A percentile compares a stretch with the other conserved stretches of the same genome.
phyloP scores from a whole-genome alignment of 345 rosid species.

The Orychophragmus violaceus region DNA sequence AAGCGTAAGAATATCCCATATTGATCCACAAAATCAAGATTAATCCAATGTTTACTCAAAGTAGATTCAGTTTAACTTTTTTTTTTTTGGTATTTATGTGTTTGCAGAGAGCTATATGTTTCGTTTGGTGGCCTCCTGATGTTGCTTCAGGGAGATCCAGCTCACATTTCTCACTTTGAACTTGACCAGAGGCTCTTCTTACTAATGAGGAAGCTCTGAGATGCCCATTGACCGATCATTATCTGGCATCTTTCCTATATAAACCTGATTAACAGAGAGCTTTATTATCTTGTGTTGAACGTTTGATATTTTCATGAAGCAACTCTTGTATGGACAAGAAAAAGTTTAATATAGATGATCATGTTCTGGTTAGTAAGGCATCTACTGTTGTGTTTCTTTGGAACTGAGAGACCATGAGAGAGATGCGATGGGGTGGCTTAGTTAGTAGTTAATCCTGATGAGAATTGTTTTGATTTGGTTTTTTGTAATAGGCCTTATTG shows the following conservation, averaged over 20 bases:
- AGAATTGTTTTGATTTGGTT: neutral
- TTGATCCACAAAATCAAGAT: neutral
- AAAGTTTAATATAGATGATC: neutral
- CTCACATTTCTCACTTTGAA: constrained; percentile 59
- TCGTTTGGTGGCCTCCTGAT: constrained; percentile 83
- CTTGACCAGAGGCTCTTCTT: constrained; percentile 81
- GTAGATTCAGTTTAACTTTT: neutral
- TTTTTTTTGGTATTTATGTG: neutral
- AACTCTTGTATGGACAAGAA: neutral
- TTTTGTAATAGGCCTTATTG: neutral
- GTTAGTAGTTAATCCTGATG: too few species aligned
- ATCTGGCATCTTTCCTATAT: neutral
- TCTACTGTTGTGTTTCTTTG: too few species aligned
- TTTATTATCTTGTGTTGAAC: neutral
- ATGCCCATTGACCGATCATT: neutral
- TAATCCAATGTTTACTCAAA: neutral
- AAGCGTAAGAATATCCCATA: constrained; percentile 81
- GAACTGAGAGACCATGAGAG: too few species aligned
- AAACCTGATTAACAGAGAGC: neutral
- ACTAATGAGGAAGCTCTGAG: constrained; percentile 59
- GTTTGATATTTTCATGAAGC: neutral
- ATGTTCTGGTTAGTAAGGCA: too few species aligned
- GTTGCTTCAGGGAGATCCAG: constrained; percentile 74
- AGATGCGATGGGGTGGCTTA: too few species aligned
- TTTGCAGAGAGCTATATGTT: constrained; percentile 64